Evolutionary conservation across 2,329 filamentous ascomycete species (phyloP).

Genomic region (Elsinoe batatas): DNA sequence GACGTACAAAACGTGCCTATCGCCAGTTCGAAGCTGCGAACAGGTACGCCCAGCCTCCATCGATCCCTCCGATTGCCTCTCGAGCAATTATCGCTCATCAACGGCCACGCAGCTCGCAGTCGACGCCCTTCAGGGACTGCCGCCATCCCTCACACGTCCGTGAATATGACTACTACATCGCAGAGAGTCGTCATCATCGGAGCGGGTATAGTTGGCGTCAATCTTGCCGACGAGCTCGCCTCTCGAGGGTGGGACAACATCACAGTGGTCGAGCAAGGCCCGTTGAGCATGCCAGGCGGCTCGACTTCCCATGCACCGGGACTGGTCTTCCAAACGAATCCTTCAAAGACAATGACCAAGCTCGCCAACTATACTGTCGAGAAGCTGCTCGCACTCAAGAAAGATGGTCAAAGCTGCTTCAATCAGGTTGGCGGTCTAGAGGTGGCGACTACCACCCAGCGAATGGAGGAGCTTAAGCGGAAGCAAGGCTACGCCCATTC

Average conservation of each 20-base stretch:
- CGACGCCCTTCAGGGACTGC: neutral
- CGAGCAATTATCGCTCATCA: neutral
- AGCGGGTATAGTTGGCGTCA: conserved; percentile 55
- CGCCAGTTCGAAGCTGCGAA: neutral
- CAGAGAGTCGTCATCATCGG: conserved; percentile 48
- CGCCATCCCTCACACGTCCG: neutral
- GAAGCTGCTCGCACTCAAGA: conserved; percentile 46
- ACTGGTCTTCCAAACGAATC: conserved; percentile 54
- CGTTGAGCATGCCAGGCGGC: conserved; percentile 52
- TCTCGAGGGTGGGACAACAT: conserved; percentile 53
- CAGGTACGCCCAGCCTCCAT: too few species aligned
- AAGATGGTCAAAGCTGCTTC: conserved; percentile 45
- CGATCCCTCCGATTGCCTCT: too few species aligned
- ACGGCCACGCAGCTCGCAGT: neutral
- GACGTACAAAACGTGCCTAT: neutral
- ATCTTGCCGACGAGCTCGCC: conserved; percentile 55
- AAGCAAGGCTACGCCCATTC: conserved; percentile 52
- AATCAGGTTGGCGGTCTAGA: conserved; percentile 56
- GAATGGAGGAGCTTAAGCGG: conserved; percentile 52
- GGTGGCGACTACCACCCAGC: conserved; percentile 49
- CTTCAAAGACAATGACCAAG: conserved; percentile 47
- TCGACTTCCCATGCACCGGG: conserved; percentile 58
- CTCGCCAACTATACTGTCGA: conserved; percentile 54
- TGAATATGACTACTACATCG: conserved; percentile 21
- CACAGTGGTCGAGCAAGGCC: conserved; percentile 56